A percentile compares a stretch with the other conserved stretches of the same genome.
Conservation (phyloP, 345 rosid genomes). For the Gossypium longicalyx region DNA sequence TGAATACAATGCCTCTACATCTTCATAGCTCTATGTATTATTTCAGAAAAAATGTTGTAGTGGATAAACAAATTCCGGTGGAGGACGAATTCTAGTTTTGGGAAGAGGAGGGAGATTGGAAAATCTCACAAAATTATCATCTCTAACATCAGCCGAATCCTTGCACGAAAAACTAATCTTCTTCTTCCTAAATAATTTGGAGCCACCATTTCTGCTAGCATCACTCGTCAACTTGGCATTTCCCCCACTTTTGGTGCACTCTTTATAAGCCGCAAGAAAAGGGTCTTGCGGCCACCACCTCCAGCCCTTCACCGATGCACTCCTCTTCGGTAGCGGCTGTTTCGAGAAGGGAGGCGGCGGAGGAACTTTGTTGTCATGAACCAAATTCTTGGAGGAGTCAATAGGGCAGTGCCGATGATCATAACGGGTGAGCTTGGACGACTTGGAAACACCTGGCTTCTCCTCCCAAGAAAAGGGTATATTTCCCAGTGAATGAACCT, state of each 20-base stretch:
- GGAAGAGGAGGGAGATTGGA: slow-evolving; percentile 47
- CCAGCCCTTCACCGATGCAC: slow-evolving; percentile 34
- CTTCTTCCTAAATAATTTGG: slow-evolving; percentile 13
- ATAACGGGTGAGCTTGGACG: slow-evolving; percentile 34
- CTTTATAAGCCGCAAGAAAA: slow-evolving; percentile 57
- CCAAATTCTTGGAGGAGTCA: not conserved
- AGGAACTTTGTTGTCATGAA: slow-evolving; percentile 25
- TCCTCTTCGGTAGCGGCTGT: slow-evolving; percentile 20
- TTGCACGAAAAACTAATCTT: slow-evolving; percentile 46
- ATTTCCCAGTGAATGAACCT: slow-evolving; percentile 53
- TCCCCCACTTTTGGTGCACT: slow-evolving; percentile 41
- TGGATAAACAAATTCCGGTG: not conserved
- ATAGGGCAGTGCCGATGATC: slow-evolving; percentile 8
- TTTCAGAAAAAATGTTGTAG: not conserved
- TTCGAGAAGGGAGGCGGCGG: slow-evolving; percentile 42
- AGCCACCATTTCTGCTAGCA: not conserved
- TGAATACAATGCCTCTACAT: not conserved
- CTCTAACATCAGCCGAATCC: slow-evolving; percentile 45
- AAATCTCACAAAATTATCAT: slow-evolving; percentile 33
- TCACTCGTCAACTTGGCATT: slow-evolving; percentile 14
- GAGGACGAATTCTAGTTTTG: slow-evolving; percentile 23
- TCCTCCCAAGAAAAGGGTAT: slow-evolving; percentile 73
- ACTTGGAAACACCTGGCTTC: slow-evolving; percentile 57
- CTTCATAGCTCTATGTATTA: not conserved
- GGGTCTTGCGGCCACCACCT: slow-evolving; percentile 45